These are phyloP conservation scores for Aspergillus ochraceus DNA, from an alignment of 2,329 filamentous ascomycete genomes.

Conservation along the genomic window DNA sequence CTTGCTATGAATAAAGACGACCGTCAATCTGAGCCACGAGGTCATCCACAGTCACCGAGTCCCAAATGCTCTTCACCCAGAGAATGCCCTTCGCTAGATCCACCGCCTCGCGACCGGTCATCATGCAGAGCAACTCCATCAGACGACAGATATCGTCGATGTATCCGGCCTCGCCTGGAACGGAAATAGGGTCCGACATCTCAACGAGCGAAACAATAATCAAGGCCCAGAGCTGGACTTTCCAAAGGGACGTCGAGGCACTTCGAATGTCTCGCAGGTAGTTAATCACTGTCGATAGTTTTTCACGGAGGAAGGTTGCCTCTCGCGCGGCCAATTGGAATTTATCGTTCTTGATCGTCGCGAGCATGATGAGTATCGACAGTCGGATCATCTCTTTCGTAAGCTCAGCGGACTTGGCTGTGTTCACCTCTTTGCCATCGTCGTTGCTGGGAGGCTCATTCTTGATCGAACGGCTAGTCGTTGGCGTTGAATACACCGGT, in stretches of 20 bases:
- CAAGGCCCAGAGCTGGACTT: conserved; percentile 1
- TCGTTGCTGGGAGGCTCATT: background rate
- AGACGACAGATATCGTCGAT: background rate
- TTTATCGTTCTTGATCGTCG: background rate
- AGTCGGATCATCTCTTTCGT: background rate
- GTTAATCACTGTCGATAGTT: background rate
- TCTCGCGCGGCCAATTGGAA: background rate
- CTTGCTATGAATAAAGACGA: too few relatives aligned
- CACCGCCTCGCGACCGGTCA: background rate
- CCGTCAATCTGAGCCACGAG: background rate
- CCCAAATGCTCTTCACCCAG: background rate
- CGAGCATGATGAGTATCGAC: background rate
- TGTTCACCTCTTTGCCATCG: background rate
- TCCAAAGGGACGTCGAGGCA: background rate
- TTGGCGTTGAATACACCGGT: background rate
- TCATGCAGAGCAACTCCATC: background rate
- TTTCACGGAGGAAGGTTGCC: background rate
- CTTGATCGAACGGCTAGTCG: background rate
- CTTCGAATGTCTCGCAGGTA: background rate
- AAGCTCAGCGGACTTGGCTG: background rate
- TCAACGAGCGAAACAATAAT: background rate
- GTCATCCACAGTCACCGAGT: background rate
- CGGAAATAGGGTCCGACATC: background rate
- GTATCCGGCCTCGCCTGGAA: background rate
- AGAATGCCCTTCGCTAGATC: background rate